phyloP scores from a whole-genome alignment of 202 grass and related monocot species.

The Musa balbisiana region DNA sequence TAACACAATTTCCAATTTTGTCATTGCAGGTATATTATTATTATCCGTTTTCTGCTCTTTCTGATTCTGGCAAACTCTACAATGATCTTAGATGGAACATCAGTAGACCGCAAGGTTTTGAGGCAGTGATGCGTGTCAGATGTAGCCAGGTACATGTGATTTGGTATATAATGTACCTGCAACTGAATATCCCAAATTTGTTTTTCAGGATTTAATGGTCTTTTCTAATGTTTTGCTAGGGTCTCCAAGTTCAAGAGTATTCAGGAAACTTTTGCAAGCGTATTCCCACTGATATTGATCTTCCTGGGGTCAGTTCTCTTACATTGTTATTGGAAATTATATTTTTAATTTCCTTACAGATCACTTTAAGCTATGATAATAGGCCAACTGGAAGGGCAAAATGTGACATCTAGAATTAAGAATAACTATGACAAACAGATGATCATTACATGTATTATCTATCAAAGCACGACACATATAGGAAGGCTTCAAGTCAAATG shows the following conservation, averaged over 20 bases:
- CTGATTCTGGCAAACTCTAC: slow-evolving; percentile 84
- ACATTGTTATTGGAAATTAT: neutral
- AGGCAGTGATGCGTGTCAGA: slow-evolving; percentile 81
- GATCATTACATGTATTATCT: neutral
- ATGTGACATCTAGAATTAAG: too few relatives aligned
- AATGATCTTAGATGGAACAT: slow-evolving; percentile 92
- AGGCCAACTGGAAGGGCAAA: too few relatives aligned
- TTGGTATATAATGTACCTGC: neutral
- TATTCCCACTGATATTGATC: slow-evolving; percentile 94
- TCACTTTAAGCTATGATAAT: neutral
- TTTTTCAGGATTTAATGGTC: neutral
- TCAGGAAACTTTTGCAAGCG: slow-evolving; percentile 81
- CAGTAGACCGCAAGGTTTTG: slow-evolving; percentile 78
- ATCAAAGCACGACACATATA: neutral
- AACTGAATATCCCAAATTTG: neutral
- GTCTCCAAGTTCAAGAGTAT: slow-evolving; percentile 83
- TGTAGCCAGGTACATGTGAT: slow-evolving; percentile 47
- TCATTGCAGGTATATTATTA: slow-evolving; percentile 82
- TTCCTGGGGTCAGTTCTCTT: slow-evolving; percentile 49
- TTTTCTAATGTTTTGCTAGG: slow-evolving; percentile 29
- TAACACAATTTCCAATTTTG: slow-evolving; percentile 10
- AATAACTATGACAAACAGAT: too few relatives aligned
- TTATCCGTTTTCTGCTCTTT: slow-evolving; percentile 74
- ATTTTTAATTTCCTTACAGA: neutral
- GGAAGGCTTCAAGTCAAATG: too few relatives aligned